Evolutionary conservation across 768 basidiomycete species (phyloP), one percentile per base, ranked within the genome.

Genomic region (Suillus subaureus): DNA sequence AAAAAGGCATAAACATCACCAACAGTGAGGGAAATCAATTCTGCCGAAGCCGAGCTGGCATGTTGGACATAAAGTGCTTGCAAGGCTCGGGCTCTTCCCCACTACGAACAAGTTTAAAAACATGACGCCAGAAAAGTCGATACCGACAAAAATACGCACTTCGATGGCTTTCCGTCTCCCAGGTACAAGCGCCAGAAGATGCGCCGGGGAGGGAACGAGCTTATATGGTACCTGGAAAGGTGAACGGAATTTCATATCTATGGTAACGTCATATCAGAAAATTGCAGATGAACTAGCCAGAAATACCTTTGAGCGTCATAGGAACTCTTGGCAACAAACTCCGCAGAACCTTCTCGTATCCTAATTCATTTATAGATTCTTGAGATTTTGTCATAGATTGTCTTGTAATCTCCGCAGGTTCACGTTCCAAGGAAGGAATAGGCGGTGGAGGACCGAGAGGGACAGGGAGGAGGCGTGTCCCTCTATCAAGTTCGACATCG

Each of bases 111-210:
- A 6, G 11, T 26, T 61, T 71, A 45, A 70, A 61, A 28, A 66
- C 9, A 28, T 37, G 18, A 33, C 12, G 21, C 18, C 51, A 15
- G 49, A 39, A 28, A 12, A 62, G 54, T n/a, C 43, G 31, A n/a
- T 37, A 35, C 21, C 13, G 6, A 33, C 2, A 47, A 12, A 28
- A 18, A 12, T 58, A 70, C 80, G 43, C 37, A 83, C 83, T 76
- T 84, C 84, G 4, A 85, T 77, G 1, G 83, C 82, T 68, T 84
- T 84, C 51, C 81, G 77, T 49, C 81, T 80, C 39, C 83, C 83
- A 55, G 75, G 75, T 5, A 79, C 70, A 26, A 85, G 71, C 16
- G 70, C 69, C 7, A 74, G 70, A 7, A 83, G 71, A 4, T 81
- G 79, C 11, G 72, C 68, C 2, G 78, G 76, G 8, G 70, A 74